Conservation (phyloP, 1,139 yeast genomes). For the Yamadazyma membranifaciens region DNA sequence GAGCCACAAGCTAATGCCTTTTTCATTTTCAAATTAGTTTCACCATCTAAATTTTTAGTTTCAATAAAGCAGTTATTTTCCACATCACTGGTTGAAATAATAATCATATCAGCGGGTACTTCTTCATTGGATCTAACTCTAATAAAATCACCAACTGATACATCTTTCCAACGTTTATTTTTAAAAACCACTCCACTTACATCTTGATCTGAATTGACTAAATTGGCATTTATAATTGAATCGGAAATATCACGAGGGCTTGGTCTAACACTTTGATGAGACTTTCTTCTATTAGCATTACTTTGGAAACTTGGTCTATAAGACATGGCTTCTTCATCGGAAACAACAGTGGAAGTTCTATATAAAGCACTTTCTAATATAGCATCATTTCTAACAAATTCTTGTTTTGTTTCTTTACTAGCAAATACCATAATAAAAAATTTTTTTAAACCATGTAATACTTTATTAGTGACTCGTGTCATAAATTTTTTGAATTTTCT, state of each 20-base stretch:
- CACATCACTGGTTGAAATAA: constrained; percentile 76
- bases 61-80: constrained; percentile 94
- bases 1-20: constrained; percentile 70
- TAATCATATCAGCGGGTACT: constrained; percentile 86
- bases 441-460: constrained; percentile 23
- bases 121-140: constrained; percentile 85
- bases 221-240: constrained; percentile 33
- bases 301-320: constrained; percentile 13
- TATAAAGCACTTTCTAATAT: constrained; percentile 30
- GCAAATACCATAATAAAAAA: constrained; percentile 27
- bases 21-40: constrained; percentile 84
- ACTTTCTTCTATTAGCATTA: constrained; percentile 11
- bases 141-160: constrained; percentile 84
- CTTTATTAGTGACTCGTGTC: constrained; percentile 21
- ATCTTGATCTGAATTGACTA: constrained; percentile 15
- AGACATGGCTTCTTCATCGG: constrained; percentile 24
- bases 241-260: constrained; percentile 17
- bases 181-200: constrained; percentile 38
- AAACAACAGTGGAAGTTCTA: constrained; percentile 40
- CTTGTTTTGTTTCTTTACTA: constrained; percentile 26
- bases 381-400: constrained; percentile 26
- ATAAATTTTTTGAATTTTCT: constrained; percentile 56
- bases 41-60: constrained; percentile 95
- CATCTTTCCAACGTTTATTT: constrained; percentile 82
- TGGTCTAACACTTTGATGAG: constrained; percentile 11